Evolutionary conservation across 805 yeast species (phyloP).

Genomic region (Starmera amethionina): DNA sequence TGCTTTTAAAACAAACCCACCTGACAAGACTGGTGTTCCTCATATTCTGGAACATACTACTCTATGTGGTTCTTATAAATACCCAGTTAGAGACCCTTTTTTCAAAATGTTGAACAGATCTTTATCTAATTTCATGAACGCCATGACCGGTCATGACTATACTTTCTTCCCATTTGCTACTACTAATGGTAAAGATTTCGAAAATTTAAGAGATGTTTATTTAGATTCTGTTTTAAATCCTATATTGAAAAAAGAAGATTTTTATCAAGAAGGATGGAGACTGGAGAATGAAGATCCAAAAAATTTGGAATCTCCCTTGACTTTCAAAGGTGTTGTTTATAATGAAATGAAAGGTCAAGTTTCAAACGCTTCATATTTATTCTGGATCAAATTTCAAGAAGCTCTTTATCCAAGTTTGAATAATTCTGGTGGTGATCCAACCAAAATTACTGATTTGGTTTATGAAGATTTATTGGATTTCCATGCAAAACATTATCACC

Average conservation of each 20-base stretch:
- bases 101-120: slow-evolving; percentile 95
- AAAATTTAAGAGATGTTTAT: slow-evolving; percentile 79
- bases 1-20: slow-evolving; percentile 90
- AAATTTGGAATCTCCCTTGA: slow-evolving; percentile 51
- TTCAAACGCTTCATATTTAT: slow-evolving; percentile 78
- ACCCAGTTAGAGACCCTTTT: slow-evolving; percentile 94
- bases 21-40: slow-evolving; percentile 91
- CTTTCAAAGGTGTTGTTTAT: slow-evolving; percentile 91
- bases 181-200: slow-evolving; percentile 73
- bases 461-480: slow-evolving; percentile 73
- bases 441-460: slow-evolving; percentile 58
- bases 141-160: slow-evolving; percentile 96
- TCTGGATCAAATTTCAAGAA: slow-evolving; percentile 77
- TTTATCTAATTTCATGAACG: slow-evolving; percentile 95
- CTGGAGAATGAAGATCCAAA: slow-evolving; percentile 59
- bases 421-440: slow-evolving; percentile 94
- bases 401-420: slow-evolving; percentile 75
- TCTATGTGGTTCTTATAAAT: slow-evolving; percentile 83
- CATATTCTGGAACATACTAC: slow-evolving; percentile 96
- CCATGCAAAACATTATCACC: slow-evolving; percentile 74
- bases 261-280: slow-evolving; percentile 97
- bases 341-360: slow-evolving; percentile 98
- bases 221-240: slow-evolving; percentile 84
- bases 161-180: slow-evolving; percentile 96
- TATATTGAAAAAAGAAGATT: slow-evolving; percentile 65